Percentiles rank a stretch among this genome's conserved stretches.
Conservation (phyloP, 2,329 filamentous ascomycete species). For the Hypoxylon sp. region DNA sequence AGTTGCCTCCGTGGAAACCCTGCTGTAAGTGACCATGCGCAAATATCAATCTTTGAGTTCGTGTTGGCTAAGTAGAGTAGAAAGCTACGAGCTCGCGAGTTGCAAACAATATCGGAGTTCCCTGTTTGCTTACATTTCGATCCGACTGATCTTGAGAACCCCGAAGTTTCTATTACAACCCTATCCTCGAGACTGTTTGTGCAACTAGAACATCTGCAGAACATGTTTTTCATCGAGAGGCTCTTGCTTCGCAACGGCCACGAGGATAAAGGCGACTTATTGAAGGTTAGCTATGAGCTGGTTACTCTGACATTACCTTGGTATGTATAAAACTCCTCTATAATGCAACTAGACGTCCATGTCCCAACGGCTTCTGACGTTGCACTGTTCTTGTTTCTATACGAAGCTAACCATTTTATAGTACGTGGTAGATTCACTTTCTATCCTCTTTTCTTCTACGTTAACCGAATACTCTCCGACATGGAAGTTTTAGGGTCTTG, state of each 20-base stretch:
- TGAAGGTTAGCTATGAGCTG: conserved; percentile 64
- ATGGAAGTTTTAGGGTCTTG: neutral
- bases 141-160: conserved; percentile 57
- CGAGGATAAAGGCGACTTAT: conserved; percentile 57
- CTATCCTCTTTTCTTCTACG: neutral
- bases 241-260: conserved; percentile 65
- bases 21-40: conserved; percentile 47
- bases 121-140: conserved; percentile 59
- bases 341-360: neutral
- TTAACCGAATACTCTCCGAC: neutral
- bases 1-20: conserved; percentile 57
- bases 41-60: neutral
- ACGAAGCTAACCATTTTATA: conserved; percentile 19
- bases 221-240: conserved; percentile 71
- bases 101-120: conserved; percentile 55
- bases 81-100: conserved; percentile 57
- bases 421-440: conserved; percentile 15
- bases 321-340: conserved; percentile 47
- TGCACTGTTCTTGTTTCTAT: neutral
- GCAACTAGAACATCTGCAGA: conserved; percentile 67
- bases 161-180: conserved; percentile 48
- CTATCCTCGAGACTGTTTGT: conserved; percentile 64
- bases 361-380: neutral
- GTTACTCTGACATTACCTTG: conserved; percentile 61
- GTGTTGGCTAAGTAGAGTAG: conserved; percentile 41